Conservation (phyloP, 352 stramenopile genomes). For the Globisporangium nodosum region DNA sequence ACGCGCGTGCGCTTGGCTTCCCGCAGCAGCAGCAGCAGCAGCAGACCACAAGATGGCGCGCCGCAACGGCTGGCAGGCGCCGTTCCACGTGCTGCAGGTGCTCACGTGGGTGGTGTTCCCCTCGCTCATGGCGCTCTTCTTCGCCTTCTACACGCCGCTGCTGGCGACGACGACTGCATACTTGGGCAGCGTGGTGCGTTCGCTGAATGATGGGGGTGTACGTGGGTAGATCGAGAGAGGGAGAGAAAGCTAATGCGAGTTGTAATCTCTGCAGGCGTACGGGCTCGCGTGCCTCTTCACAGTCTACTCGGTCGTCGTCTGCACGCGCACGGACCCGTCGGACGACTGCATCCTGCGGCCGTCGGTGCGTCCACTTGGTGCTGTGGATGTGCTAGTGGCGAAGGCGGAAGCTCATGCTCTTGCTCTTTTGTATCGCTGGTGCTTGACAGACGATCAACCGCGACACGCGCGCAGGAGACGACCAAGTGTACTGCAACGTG, state of each 20-base stretch:
- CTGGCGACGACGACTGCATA: slow-evolving; percentile 43
- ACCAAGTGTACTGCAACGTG: slow-evolving; percentile 85
- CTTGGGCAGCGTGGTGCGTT: slow-evolving; percentile 35
- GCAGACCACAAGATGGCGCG: slow-evolving; percentile 28
- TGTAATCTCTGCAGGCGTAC: slow-evolving; percentile 25
- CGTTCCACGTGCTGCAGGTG: slow-evolving; percentile 80
- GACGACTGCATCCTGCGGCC: slow-evolving; percentile 67
- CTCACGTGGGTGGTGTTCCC: slow-evolving; percentile 83
- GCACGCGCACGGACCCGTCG: slow-evolving; percentile 70
- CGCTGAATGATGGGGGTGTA: not conserved
- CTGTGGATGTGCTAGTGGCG: not conserved
- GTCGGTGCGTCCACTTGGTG: slow-evolving; percentile 26
- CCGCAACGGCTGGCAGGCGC: slow-evolving; percentile 74
- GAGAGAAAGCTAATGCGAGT: too few relatives aligned
- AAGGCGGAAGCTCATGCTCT: not conserved
- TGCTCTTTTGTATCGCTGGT: too few relatives aligned
- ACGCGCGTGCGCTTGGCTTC: too few relatives aligned
- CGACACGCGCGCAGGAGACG: slow-evolving; percentile 18
- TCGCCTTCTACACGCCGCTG: slow-evolving; percentile 74
- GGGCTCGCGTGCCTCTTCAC: slow-evolving; percentile 44
- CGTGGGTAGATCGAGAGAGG: too few relatives aligned
- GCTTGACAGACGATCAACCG: slow-evolving; percentile 8
- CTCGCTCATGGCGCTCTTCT: slow-evolving; percentile 73
- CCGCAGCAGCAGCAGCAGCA: too few relatives aligned
- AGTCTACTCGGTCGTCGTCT: slow-evolving; percentile 43